These are phyloP conservation scores for Beauveria rudraprayagi DNA, from an alignment of 2,329 filamentous ascomycete genomes.

Conservation along the genomic window DNA sequence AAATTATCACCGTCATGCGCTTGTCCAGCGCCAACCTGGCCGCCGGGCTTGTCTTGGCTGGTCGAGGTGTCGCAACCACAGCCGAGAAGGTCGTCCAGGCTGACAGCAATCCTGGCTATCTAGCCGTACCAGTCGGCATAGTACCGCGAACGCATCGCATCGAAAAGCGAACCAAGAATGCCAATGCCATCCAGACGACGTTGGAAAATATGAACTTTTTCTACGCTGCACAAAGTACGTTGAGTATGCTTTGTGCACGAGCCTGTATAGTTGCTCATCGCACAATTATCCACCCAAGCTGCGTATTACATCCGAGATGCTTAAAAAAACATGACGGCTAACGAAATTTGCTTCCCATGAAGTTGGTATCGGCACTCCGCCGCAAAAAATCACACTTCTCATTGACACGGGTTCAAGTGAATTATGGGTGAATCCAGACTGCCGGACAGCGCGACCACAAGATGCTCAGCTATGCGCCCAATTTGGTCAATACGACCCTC, in stretches of 20 bases:
- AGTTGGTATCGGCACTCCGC: slow-evolving; percentile 36
- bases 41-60: slow-evolving; percentile 2
- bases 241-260: background rate
- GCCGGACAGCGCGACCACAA: slow-evolving; percentile 28
- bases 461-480: slow-evolving; percentile 29
- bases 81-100: slow-evolving; percentile 21
- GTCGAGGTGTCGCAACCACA: slow-evolving; percentile 4
- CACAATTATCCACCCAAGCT: background rate
- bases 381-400: slow-evolving; percentile 37
- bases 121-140: slow-evolving; percentile 28
- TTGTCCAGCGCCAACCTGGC: slow-evolving; percentile 1
- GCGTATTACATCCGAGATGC: background rate
- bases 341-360: background rate
- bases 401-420: slow-evolving; percentile 46
- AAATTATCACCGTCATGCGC: background rate
- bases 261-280: background rate
- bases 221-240: slow-evolving; percentile 31
- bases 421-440: slow-evolving; percentile 48
- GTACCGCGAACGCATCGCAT: slow-evolving; percentile 18
- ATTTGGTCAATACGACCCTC: slow-evolving; percentile 38
- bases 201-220: slow-evolving; percentile 31
- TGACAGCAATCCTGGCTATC: slow-evolving; percentile 27
- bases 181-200: slow-evolving; percentile 22
- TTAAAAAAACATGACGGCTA: background rate
- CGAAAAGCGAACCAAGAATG: slow-evolving; percentile 11